These are phyloP conservation scores for Paramecium tetraurelia DNA, from an alignment of 73 alveolate species.

Conservation along the genomic window DNA sequence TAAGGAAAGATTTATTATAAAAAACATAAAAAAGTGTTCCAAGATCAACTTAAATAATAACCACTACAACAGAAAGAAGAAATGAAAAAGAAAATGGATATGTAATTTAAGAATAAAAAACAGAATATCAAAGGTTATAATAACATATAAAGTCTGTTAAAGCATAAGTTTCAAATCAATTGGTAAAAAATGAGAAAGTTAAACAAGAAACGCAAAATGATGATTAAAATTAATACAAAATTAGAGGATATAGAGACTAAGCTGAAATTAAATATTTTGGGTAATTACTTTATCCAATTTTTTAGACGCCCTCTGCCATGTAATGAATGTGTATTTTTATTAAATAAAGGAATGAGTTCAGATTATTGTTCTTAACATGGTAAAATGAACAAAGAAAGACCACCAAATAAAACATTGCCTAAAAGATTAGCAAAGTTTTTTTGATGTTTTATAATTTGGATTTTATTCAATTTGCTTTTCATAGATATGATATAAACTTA, in stretches of 20 bases:
- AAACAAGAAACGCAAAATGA: neutral
- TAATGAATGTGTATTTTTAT: constrained; percentile 14
- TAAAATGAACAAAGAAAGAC: neutral
- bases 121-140: neutral
- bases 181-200: neutral
- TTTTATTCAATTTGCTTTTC: neutral
- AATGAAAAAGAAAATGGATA: neutral
- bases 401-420: neutral
- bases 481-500: neutral
- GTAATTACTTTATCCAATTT: neutral
- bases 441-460: neutral
- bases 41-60: neutral
- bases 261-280: constrained; percentile 49
- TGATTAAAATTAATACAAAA: neutral
- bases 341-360: constrained; percentile 20
- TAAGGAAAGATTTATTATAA: neutral
- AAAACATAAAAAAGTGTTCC: neutral
- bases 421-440: constrained; percentile 9
- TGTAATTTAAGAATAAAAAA: neutral
- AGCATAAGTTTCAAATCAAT: neutral
- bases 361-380: constrained; percentile 26
- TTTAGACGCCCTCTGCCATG: constrained; percentile 10
- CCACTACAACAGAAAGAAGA: neutral
- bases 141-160: neutral
- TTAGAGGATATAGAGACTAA: constrained; percentile 22